A percentile compares a stretch with the other conserved stretches of the same genome.
Conservation (phyloP, 345 rosid species). For the Rhizophora apiculata region DNA sequence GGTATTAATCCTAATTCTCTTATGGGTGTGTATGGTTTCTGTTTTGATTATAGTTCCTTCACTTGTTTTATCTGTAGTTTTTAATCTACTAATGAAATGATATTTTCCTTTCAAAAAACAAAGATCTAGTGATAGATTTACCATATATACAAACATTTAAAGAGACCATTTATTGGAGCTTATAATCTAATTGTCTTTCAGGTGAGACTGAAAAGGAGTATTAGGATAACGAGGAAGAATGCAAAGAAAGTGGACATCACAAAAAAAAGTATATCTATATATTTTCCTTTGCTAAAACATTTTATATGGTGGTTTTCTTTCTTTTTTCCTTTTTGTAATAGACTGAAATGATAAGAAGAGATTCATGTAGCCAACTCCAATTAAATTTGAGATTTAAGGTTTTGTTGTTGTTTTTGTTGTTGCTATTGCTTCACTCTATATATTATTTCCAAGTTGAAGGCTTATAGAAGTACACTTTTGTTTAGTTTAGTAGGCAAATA, state of each 20-base stretch:
- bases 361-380: too few relatives aligned
- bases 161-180: neutral
- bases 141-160: neutral
- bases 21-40: too few relatives aligned
- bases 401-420: neutral
- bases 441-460: neutral
- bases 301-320: neutral
- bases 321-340: neutral
- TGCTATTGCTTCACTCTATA: neutral
- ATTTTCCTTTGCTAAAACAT: too few relatives aligned
- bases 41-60: too few relatives aligned
- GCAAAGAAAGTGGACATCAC: neutral
- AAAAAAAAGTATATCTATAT: constrained; percentile 6
- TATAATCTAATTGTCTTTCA: neutral
- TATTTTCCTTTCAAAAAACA: too few relatives aligned
- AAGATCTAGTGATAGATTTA: neutral
- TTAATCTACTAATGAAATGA: too few relatives aligned
- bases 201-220: constrained; percentile 1
- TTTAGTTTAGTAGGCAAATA: neutral
- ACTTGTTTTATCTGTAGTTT: too few relatives aligned
- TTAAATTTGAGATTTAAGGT: neutral
- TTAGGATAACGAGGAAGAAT: neutral
- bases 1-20: too few relatives aligned
- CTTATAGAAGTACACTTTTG: neutral
- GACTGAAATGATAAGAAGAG: too few relatives aligned